These are phyloP conservation scores for Saccharomyces hybrid DNA, from an alignment of 1,139 yeast genomes.

Conservation along the genomic window DNA sequence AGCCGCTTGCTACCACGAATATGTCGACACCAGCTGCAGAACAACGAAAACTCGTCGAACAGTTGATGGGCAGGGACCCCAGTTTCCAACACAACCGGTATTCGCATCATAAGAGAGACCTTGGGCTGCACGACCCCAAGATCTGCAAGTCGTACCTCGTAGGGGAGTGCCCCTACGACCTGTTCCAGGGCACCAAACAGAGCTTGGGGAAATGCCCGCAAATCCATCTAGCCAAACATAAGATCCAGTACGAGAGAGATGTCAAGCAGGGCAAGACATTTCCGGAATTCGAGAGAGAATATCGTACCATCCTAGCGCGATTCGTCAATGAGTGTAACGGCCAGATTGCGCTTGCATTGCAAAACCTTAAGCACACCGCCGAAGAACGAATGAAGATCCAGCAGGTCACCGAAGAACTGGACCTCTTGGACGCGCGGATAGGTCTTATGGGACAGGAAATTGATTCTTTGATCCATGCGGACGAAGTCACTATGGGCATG, in stretches of 20 bases:
- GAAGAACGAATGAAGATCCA: constrained; percentile 67
- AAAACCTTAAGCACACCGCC: constrained; percentile 65
- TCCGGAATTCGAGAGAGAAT: constrained; percentile 67
- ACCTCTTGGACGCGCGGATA: constrained; percentile 55
- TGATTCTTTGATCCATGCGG: constrained; percentile 44
- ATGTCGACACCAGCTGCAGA: constrained; percentile 47
- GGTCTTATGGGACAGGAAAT: constrained; percentile 68
- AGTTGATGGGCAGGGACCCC: constrained; percentile 70
- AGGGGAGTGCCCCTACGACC: constrained; percentile 84
- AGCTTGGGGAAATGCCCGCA: constrained; percentile 77
- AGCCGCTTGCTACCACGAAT: constrained; percentile 1
- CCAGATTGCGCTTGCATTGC: constrained; percentile 57
- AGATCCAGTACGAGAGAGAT: constrained; percentile 59
- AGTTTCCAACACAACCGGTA: constrained; percentile 28
- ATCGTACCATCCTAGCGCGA: constrained; percentile 35
- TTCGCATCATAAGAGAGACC: constrained; percentile 18
- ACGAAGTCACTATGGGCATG: constrained; percentile 49
- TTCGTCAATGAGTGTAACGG: constrained; percentile 61
- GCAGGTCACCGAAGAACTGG: constrained; percentile 57
- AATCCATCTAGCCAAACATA: constrained; percentile 69
- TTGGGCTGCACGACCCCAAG: constrained; percentile 48
- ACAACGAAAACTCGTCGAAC: constrained; percentile 70
- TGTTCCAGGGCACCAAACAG: constrained; percentile 76
- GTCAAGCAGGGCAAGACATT: constrained; percentile 49
- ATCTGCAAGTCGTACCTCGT: constrained; percentile 78